Conservation (phyloP, 75 land plant genomes). For the Cupressus sempervirens region DNA sequence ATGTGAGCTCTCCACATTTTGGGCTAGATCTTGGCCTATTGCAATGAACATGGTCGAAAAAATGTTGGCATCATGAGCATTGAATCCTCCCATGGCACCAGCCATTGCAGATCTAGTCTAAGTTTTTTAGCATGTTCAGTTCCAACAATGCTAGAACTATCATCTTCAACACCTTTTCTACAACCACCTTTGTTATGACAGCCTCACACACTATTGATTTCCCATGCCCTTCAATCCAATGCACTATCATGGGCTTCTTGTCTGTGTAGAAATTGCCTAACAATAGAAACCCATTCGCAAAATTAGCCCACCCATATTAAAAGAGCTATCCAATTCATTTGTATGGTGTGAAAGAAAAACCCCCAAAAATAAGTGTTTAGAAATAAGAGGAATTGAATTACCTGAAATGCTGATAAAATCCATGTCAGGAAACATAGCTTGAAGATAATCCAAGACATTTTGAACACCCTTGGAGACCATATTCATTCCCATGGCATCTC, state of each 20-base stretch:
- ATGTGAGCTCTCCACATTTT: slow-evolving; percentile 75
- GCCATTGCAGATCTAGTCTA: slow-evolving; percentile 82
- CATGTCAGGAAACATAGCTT: too few species aligned
- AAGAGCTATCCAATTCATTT: background rate
- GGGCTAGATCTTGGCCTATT: too few species aligned
- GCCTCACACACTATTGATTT: slow-evolving; percentile 82
- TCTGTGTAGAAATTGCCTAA: slow-evolving; percentile 47
- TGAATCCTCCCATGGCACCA: slow-evolving; percentile 75
- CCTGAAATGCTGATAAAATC: too few species aligned
- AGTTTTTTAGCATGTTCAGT: slow-evolving; percentile 82
- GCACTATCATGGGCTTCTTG: slow-evolving; percentile 53
- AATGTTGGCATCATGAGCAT: slow-evolving; percentile 84
- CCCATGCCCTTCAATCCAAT: slow-evolving; percentile 76
- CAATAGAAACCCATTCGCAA: too few species aligned
- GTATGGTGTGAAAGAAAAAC: background rate
- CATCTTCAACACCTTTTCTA: slow-evolving; percentile 63
- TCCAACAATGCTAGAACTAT: slow-evolving; percentile 73
- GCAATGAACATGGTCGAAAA: slow-evolving; percentile 70
- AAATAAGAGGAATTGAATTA: slow-evolving; percentile 7
- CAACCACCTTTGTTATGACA: slow-evolving; percentile 53
- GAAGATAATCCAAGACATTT: too few species aligned
- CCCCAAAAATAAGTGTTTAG: background rate
- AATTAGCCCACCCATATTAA: background rate
- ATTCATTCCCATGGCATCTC: too few species aligned
- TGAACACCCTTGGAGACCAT: too few species aligned